Percentiles rank a stretch among this genome's conserved stretches.
Conservation (phyloP, 306 rosid species). For the Begonia fuchsioides region DNA sequence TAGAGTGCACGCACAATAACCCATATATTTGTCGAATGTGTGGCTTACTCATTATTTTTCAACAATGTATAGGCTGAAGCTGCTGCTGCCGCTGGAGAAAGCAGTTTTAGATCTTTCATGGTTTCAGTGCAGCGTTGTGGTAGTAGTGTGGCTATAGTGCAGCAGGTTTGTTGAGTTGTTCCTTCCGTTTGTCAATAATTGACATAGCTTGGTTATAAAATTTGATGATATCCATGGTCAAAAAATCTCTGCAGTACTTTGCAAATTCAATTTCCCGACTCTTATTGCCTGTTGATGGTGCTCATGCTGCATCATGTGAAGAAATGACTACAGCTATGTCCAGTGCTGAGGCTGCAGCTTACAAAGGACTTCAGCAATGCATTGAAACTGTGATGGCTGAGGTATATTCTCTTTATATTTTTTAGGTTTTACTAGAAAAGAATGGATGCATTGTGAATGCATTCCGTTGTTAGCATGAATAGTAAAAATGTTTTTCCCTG, state of each 20-base stretch:
- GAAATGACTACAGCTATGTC: constrained; percentile 98
- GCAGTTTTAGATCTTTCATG: constrained; percentile 99
- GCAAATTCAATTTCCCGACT: constrained; percentile 93
- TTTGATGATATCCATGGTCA: constrained; percentile 3
- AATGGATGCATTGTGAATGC: too few relatives aligned
- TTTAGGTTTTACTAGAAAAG: background rate
- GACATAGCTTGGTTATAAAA: constrained; percentile 7
- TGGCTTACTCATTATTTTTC: background rate
- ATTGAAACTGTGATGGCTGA: constrained; percentile 99
- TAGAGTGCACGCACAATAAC: too few relatives aligned
- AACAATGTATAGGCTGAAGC: constrained; percentile 74
- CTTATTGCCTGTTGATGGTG: constrained; percentile 97
- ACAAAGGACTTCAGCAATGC: constrained; percentile 83
- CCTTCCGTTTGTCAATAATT: constrained; percentile 9
- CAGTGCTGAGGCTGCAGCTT: constrained; percentile 98
- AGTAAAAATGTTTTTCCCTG: too few relatives aligned
- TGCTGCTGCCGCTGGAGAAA: constrained; percentile 98
- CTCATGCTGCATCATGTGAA: constrained; percentile 98
- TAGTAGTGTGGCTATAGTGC: constrained; percentile 97
- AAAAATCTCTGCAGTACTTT: constrained; percentile 48
- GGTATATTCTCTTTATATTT: constrained; percentile 33
- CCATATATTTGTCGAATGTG: too few relatives aligned
- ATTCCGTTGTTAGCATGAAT: too few relatives aligned
- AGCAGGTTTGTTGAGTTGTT: constrained; percentile 53
- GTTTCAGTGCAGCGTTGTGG: constrained; percentile 98